phyloP scores from a whole-genome alignment of 1,284 basidiomycete species.

The Malassezia globosa region DNA sequence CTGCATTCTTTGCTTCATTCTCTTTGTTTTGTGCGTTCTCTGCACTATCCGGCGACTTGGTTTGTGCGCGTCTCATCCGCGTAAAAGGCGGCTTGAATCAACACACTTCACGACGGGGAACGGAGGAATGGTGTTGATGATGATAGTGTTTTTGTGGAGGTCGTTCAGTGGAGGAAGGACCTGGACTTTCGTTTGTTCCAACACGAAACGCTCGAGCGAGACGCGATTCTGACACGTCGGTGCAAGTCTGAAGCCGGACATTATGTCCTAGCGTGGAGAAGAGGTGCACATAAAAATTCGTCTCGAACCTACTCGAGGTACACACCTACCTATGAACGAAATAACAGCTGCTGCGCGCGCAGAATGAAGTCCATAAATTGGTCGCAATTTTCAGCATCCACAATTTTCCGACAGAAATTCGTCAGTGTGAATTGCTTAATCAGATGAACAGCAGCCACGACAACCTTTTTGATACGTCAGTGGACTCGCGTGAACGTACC shows the following conservation, averaged over 20 bases:
- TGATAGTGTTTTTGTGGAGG: not conserved
- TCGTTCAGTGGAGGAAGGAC: not conserved
- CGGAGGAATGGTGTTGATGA: not conserved
- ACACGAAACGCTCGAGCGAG: too few relatives aligned
- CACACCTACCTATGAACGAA: too few relatives aligned
- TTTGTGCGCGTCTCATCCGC: not conserved
- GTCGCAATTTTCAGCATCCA: not conserved
- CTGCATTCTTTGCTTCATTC: not conserved
- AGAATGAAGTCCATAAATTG: not conserved
- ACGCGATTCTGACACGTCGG: too few relatives aligned
- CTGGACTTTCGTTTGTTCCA: too few relatives aligned
- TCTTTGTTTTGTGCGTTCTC: not conserved
- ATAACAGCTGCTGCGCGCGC: too few relatives aligned
- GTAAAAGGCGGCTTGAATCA: not conserved
- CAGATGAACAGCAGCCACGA: slow-evolving; percentile 34
- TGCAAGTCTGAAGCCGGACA: too few relatives aligned
- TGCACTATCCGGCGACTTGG: not conserved
- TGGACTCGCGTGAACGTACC: slow-evolving; percentile 55
- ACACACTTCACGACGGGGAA: not conserved
- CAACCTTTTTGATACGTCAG: slow-evolving; percentile 18
- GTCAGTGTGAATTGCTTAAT: too few relatives aligned
- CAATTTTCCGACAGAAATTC: too few relatives aligned
- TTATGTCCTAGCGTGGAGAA: too few relatives aligned
- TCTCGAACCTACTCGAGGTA: too few relatives aligned
- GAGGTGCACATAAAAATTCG: too few relatives aligned